Conservation (phyloP, 2,329 filamentous ascomycete genomes). For the Botrytis fragariae region DNA sequence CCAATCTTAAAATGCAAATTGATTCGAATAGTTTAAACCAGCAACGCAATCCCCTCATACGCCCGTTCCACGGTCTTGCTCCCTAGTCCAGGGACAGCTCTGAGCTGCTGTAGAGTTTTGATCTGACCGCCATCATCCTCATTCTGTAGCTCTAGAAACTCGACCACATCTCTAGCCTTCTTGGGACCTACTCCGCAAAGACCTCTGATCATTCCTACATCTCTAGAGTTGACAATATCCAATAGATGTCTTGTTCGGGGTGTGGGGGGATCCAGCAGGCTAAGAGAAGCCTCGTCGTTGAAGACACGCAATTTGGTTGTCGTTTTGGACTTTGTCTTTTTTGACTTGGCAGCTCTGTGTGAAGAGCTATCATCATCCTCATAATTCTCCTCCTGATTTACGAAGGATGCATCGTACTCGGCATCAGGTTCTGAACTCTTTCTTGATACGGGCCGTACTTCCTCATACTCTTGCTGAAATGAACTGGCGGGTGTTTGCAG, state of each 20-base stretch:
- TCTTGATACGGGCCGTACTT: conserved; percentile 29
- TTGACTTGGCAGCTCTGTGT: conserved; percentile 36
- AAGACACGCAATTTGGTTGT: conserved; percentile 36
- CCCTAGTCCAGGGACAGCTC: conserved; percentile 56
- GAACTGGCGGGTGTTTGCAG: conserved; percentile 29
- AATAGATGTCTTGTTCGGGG: conserved; percentile 59
- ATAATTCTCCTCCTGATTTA: conserved; percentile 43
- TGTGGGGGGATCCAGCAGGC: conserved; percentile 40
- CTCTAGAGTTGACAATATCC: conserved; percentile 70
- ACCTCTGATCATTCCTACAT: conserved; percentile 61
- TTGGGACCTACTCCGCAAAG: conserved; percentile 71
- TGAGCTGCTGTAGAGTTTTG: conserved; percentile 50
- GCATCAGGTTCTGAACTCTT: conserved; percentile 34
- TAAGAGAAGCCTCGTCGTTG: conserved; percentile 43
- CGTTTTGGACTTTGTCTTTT: conserved; percentile 37
- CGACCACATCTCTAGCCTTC: conserved; percentile 61
- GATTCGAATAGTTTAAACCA: conserved; percentile 25
- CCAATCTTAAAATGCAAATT: conserved; percentile 7
- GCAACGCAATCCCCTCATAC: conserved; percentile 38
- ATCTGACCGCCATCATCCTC: conserved; percentile 46
- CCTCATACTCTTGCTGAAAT: conserved; percentile 29
- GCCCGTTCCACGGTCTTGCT: conserved; percentile 56
- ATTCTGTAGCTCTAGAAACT: conserved; percentile 50
- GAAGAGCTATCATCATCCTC: conserved; percentile 38
- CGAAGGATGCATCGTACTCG: conserved; percentile 37